phyloP scores from a whole-genome alignment of 176 grass and related monocot genomes.

The Neostapfia colusana region DNA sequence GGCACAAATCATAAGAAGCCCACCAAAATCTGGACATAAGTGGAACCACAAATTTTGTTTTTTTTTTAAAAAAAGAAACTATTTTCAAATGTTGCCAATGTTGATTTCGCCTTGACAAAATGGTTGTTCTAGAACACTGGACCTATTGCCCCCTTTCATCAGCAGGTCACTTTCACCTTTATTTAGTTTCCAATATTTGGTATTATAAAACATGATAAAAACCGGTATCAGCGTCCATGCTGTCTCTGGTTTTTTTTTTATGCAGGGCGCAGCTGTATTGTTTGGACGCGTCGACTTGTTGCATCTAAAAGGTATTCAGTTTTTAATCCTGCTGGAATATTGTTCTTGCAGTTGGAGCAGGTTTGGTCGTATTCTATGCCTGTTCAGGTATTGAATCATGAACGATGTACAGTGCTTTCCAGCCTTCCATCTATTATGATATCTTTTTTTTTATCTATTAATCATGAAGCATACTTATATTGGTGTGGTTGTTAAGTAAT shows the following conservation, averaged over 20 bases:
- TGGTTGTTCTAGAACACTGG: conserved; percentile 44
- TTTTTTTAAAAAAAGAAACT: not conserved
- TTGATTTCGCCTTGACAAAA: conserved; percentile 44
- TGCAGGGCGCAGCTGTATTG: conserved; percentile 33
- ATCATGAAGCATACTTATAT: conserved; percentile 38
- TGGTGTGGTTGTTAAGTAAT: conserved; percentile 1
- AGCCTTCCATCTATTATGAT: not conserved
- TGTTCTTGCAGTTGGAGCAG: conserved; percentile 36
- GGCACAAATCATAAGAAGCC: conserved; percentile 39
- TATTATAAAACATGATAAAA: conserved; percentile 15
- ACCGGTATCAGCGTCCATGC: conserved; percentile 24
- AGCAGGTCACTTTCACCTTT: not conserved
- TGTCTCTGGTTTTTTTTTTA: conserved; percentile 33
- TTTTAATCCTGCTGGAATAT: conserved; percentile 26
- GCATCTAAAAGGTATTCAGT: conserved; percentile 27
- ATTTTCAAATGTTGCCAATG: conserved; percentile 13
- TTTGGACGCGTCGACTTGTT: conserved; percentile 34
- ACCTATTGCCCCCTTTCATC: not conserved
- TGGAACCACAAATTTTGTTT: conserved; percentile 3
- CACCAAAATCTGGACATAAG: conserved; percentile 37
- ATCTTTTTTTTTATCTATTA: not conserved
- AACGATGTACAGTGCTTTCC: conserved; percentile 20
- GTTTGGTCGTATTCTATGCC: conserved; percentile 34
- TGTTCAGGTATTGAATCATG: conserved; percentile 41
- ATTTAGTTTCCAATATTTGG: not conserved